Evolutionary conservation across 2,329 filamentous ascomycete species (phyloP), one percentile per base, ranked within the genome.

Genomic region (Mariannaea elegans): DNA sequence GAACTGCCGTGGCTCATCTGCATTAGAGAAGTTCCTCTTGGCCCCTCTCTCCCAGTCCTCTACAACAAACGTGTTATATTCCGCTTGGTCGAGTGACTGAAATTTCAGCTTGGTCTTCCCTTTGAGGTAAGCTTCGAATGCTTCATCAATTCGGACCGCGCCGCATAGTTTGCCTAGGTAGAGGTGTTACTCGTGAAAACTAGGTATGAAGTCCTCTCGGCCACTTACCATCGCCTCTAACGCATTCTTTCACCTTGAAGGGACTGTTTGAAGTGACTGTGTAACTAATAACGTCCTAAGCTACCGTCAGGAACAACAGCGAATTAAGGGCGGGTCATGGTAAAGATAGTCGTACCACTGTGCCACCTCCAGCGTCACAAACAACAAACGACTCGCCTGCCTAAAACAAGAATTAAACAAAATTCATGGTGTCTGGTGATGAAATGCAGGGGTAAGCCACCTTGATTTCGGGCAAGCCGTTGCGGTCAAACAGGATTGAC

Each of bases 201-300:
- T n/a, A n/a, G n/a, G n/a, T n/a, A n/a, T n/a, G n/a, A n/a, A n/a
- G n/a, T n/a, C n/a, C n/a, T n/a, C n/a, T n/a, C 9, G 24, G 24
- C 24, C 5, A 27, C 56, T 59, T 29, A 45, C 56, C 56, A 16
- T 49, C 36, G 1, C 56, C 56, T 7, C 10, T 19, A 9, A 54
- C 56, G 9, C 56, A 54, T 27, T 59, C 56, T 29, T 54, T 18
- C 2, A 59, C n/a, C 21, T 39, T 16, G 27, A 44, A 50, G 27
- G 56, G 56, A 2, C 44, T 34, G 8, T 42, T 19, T 6, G 56
- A 59, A 2, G 8, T 49, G 16, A 59, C 44, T 3, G 29, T 48
- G 19, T 59, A 59, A 12, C 42, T 59, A 12, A 59, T 59, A 19
- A 54, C 49, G 31, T 59, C 56, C 56, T 54, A 3, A n/a, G 14